These are phyloP conservation scores for Globisporangium heterothallicum DNA, from an alignment of 352 stramenopile species.

Conservation along the genomic window DNA sequence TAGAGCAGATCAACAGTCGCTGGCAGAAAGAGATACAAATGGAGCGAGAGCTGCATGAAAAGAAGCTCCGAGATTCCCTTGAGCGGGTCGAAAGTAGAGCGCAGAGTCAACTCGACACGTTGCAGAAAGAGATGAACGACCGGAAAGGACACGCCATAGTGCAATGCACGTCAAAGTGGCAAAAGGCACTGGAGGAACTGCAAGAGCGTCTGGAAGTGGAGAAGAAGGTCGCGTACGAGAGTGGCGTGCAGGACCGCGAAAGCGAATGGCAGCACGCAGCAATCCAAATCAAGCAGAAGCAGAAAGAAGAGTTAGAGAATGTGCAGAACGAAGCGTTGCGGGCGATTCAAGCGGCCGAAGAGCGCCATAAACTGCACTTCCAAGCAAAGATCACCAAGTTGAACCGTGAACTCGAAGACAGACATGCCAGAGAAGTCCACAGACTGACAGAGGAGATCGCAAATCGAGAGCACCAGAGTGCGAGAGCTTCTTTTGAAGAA, in stretches of 20 bases:
- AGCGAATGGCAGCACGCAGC: constrained; percentile 73
- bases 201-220: constrained; percentile 59
- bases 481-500: constrained; percentile 15
- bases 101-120: constrained; percentile 21
- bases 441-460: constrained; percentile 19
- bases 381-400: constrained; percentile 29
- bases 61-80: constrained; percentile 27
- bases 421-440: constrained; percentile 18
- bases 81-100: constrained; percentile 29
- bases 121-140: constrained; percentile 66
- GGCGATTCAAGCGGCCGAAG: constrained; percentile 59
- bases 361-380: constrained; percentile 49
- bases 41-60: constrained; percentile 23
- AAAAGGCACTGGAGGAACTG: constrained; percentile 59
- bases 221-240: constrained; percentile 53
- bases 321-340: constrained; percentile 56
- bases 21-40: constrained; percentile 34
- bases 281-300: constrained; percentile 61
- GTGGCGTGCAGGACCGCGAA: constrained; percentile 62
- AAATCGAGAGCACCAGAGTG: constrained; percentile 19
- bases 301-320: constrained; percentile 59
- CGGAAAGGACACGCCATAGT: constrained; percentile 49
- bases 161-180: constrained; percentile 68
- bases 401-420: constrained; percentile 27
- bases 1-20: constrained; percentile 15